Base-by-base conservation (phyloP, 176 grass and related monocot genomes). In the Triticum timopheevii region DNA sequence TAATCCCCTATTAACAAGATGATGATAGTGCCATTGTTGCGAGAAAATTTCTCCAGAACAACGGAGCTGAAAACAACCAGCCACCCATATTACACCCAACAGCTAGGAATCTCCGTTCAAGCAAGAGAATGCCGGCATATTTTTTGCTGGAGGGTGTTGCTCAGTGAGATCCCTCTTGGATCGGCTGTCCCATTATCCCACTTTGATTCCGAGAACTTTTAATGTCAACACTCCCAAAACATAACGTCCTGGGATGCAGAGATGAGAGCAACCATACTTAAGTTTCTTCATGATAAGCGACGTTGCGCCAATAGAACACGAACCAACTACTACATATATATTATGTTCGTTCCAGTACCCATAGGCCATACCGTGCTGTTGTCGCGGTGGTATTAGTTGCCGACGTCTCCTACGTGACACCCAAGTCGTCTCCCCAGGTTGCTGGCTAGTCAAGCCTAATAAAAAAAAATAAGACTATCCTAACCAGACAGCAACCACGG, bases 381-480 rank as follows among this genome's bases (percentile, higher is more conserved):
- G 39, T 78, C 19, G 74, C 56, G n/a, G 23, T 75, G 35, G 23
- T 44, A 75, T 73, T 61, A 76, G 68, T 52, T 44, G 76, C 22
- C 80, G 33, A 58, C 77, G 31, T 76, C 44, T 81, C 62, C 61
- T 58, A 25, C 69, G 25, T 36, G 69, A 61, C 50, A 81, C 61
- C 61, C 76, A 44, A 61, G 61, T 88, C 81, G 38, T 59, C 69
- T 69, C 64, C 49, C 54, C 50, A 81, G 63, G 27, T 36, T 76
- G 47, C 82, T 71, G 28, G 69, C 63, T 40, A 82, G 30, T 50
- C 78, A 74, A 61, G 22, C 38, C 72, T 36, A 64, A 4, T 23
- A 35, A 5, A 61, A 59, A n/a, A 22, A 31, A 42, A 83, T 30
- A 83, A 73, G 75, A 87, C 24, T 73, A 44, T 24, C 52, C 66